Base-by-base conservation (phyloP, 2,329 filamentous ascomycete species). In the Arthrobotrys sphaeroides region DNA sequence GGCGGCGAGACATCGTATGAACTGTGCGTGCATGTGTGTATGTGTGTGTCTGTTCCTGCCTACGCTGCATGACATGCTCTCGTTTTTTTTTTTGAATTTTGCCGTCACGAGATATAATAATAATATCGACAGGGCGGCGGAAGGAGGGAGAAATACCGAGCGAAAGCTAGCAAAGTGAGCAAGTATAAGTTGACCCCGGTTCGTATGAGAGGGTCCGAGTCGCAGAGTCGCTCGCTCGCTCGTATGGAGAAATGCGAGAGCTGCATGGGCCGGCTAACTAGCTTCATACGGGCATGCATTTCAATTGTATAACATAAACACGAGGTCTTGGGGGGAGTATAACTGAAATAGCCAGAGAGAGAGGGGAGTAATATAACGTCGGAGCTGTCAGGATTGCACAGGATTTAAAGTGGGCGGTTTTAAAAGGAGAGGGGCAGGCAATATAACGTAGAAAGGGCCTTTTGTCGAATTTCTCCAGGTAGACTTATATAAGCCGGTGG, bases 181-280 rank as follows among this genome's bases (percentile, higher is more conserved):
- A 40, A n/a, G n/a, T n/a, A n/a, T n/a, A n/a, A n/a, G n/a, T 18
- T 51, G 38, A 26, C 31, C 49, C 36, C 16, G 31, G 16, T 42
- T 24, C 10, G 28, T 36, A 24, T 2, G 36, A 61, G 22, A 24
- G 31, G 36, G 53, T 49, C 51, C 20, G 28, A 36, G 42, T 60
- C 42, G 60, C 28, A 42, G n/a, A n/a, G n/a, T n/a, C n/a, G 5
- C 60, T 31, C 43, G 33, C 59, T 72, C 67, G 59, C 67, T 72
- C 67, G 67, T 72, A 72, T 72, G 67, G 67, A 65, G 67, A 72
- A 72, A 72, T 72, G 67, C 67, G 57, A 42, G 31, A 24, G n/a
- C n/a, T 60, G 57, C 67, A 72, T 65, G 59, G 59, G 3, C 67
- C 59, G 40, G 59, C n/a, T 59, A 51, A 24, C 67, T 64, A 65